Conservation (phyloP, 129 eudicot genomes). For the Lactuca sativa region DNA sequence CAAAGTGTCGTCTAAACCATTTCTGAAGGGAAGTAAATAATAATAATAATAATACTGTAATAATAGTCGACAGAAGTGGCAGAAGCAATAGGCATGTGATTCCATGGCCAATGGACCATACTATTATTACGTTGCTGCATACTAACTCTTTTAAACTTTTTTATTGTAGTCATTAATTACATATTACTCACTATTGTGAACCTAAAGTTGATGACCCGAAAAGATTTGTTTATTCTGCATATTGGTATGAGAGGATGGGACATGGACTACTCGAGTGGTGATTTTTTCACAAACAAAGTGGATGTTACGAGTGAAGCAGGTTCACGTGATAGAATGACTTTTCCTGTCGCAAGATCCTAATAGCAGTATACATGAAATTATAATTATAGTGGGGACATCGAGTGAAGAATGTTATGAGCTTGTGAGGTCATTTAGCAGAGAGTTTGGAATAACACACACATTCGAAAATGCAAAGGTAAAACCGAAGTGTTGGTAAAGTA, state of each 20-base stretch:
- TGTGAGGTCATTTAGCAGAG: too few relatives aligned
- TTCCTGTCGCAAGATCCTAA: too few relatives aligned
- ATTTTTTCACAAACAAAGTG: too few relatives aligned
- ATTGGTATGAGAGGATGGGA: not conserved
- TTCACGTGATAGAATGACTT: too few relatives aligned
- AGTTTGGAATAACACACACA: too few relatives aligned
- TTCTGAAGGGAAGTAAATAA: constrained; percentile 27
- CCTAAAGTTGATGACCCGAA: constrained; percentile 13
- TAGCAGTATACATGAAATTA: too few relatives aligned
- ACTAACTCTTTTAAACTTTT: constrained; percentile 28
- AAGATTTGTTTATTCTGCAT: constrained; percentile 2
- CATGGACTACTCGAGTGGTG: too few relatives aligned
- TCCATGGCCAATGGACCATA: constrained; percentile 37
- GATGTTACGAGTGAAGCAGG: too few relatives aligned
- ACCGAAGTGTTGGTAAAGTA: too few relatives aligned
- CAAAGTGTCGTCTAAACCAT: constrained; percentile 27
- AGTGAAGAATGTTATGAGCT: too few relatives aligned
- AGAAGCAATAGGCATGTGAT: constrained; percentile 60
- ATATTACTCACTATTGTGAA: constrained; percentile 12
- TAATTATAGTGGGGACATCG: too few relatives aligned
- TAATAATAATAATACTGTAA: constrained; percentile 17
- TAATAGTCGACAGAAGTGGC: constrained; percentile 38
- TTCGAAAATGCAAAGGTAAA: too few relatives aligned
- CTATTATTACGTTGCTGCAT: constrained; percentile 40
- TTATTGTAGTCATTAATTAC: constrained; percentile 27